Evolutionary conservation across 768 basidiomycete genomes (phyloP).

Genomic region (Leccinum barrowsii): DNA sequence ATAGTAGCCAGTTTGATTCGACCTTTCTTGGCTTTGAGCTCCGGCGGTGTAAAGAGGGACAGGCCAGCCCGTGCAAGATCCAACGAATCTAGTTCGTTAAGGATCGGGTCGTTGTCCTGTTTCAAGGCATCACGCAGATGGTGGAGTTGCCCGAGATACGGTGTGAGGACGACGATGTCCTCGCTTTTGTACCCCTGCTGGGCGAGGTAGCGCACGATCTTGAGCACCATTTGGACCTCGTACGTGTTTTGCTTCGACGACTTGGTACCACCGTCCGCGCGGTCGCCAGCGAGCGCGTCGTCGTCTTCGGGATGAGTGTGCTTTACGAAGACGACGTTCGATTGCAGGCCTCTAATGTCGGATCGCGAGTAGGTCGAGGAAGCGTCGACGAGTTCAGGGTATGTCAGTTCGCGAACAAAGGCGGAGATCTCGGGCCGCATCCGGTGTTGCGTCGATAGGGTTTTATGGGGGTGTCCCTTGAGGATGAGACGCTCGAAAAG

Average conservation of each 20-base stretch:
- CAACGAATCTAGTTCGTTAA: constrained; percentile 57
- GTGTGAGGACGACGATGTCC: constrained; percentile 62
- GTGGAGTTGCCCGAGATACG: constrained; percentile 63
- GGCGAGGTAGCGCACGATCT: constrained; percentile 59
- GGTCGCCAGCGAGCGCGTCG: constrained; percentile 36
- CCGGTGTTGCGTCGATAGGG: constrained; percentile 56
- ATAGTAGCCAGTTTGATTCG: constrained; percentile 61
- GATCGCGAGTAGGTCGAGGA: constrained; percentile 44
- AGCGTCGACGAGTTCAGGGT: constrained; percentile 61
- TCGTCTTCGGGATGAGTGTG: constrained; percentile 58
- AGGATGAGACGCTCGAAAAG: constrained; percentile 57
- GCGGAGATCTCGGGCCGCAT: constrained; percentile 73
- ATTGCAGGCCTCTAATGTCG: constrained; percentile 48
- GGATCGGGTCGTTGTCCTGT: constrained; percentile 48
- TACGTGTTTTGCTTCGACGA: constrained; percentile 59
- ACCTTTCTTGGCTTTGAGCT: constrained; percentile 35
- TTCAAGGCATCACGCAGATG: constrained; percentile 44
- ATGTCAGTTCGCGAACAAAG: constrained; percentile 59
- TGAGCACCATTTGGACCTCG: constrained; percentile 62
- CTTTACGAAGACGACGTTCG: constrained; percentile 59
- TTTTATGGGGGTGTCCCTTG: constrained; percentile 57
- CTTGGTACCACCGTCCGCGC: constrained; percentile 40
- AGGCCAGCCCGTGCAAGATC: constrained; percentile 60
- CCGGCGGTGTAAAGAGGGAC: constrained; percentile 27
- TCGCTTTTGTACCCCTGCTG: constrained; percentile 67